Base-by-base conservation (phyloP, 2,329 filamentous ascomycete species). In the Xylariaceae sp. region DNA sequence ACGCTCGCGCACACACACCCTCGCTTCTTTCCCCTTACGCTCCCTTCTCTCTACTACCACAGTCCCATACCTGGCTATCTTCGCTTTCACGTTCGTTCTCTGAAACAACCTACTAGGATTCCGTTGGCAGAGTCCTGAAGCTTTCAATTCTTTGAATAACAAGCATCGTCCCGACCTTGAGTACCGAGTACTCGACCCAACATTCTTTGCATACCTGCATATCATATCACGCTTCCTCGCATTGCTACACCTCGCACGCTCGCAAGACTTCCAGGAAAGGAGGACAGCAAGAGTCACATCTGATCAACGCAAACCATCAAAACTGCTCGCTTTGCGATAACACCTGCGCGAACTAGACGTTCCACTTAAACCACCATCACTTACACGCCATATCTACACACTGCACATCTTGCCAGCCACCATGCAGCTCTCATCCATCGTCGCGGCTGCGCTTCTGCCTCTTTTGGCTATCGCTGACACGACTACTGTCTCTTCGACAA, bases 401-500 rank as follows among this genome's bases (percentile, higher is more conserved):
- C 11, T 4, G 8, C 19, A 32, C 13, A n/a, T n/a, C n/a, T n/a
- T n/a, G n/a, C n/a, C 19, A 19, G 26, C 30, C 42, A 44, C 54
- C 37, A 73, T 73, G 69, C 68, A 67, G 47, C 51, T 73, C 53
- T 61, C 63, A 35, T 61, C 69, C 22, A 53, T 79, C 45, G 43
- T 73, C 55, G 59, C 74, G 45, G 69, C 71, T 46, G 59, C 67
- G 47, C 57, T 73, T 48, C 67, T 81, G 57, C 76, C 78, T 53
- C 65, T 76, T 39, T 59, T 79, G 55, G 77, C 74, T 45, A 53
- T 75, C 39, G 75, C 75, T 29, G 61, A 59, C 26, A 54, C 58
- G 41, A 54, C 55, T 18, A 67, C 69, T 33, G 67, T 71, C 15
- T 74, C 71, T 17, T 66, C 66, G 19, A 80, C 76, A 31, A 65